Base-by-base conservation (phyloP, 2,329 filamentous ascomycete species). In the Cladosporium sp. region DNA sequence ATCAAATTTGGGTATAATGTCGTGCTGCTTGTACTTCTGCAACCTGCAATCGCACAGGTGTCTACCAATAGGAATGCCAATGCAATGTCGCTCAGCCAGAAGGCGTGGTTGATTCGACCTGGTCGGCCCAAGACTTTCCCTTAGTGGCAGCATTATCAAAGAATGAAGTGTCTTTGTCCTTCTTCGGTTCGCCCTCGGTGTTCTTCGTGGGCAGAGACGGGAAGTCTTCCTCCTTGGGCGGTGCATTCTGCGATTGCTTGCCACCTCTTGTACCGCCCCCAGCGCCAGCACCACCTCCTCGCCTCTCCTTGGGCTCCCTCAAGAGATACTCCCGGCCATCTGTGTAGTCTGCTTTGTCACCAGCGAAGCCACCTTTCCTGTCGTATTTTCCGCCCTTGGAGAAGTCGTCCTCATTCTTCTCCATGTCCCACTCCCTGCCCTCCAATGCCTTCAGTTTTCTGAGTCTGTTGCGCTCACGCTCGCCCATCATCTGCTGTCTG, bases 381-480 rank as follows among this genome's bases (percentile, higher is more conserved):
- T 70, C 68, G 32, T 63, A 61, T 35, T 61, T 61, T 3, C 63
- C 66, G 3, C 64, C 64, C 53, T 62, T 61, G 25, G 60, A 47
- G 42, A 69, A 83, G 45, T 82, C 78, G 39, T 83, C 80, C 60
- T 85, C 81, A 7, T 75, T 73, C 70, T 87, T 86, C 62, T 83
- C 78, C 4, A 78, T 74, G 68, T 87, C 84, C 84, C 84, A 87
- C 64, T 86, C 84, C 15, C 84, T 72, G 0, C 83, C 83, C 2
- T 74, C 77, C 64, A 82, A 73, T 1, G 82, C 82, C 40, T 82
- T 79, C 10, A 87, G 70, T 65, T 87, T 87, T 48, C 83, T 70
- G 61, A 77, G 75, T 36, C 83, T 72, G 61, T 86, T 86, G 65
- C 77, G 78, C 69, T 87, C 84, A 19, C 84, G 75, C 70, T 87